Percentiles rank a stretch among this genome's conserved stretches.
These are phyloP conservation scores for Tremella fuciformis DNA, from an alignment of 768 basidiomycete species.

Conservation along the genomic window DNA sequence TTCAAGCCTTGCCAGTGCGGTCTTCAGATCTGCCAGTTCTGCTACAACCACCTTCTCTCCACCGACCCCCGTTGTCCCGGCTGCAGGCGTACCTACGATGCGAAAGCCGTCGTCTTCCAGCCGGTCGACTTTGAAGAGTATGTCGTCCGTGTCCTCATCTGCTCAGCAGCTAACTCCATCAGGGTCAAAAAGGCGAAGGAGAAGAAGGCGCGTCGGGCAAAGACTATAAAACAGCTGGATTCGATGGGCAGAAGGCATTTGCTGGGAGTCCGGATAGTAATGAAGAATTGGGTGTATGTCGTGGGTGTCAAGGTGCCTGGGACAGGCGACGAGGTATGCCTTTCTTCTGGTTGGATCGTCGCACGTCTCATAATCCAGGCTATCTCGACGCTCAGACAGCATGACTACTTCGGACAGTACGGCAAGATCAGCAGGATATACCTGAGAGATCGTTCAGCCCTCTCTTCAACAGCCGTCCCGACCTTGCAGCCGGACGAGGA, in stretches of 20 bases:
- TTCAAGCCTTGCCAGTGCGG: slow-evolving; percentile 99
- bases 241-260: slow-evolving; percentile 76
- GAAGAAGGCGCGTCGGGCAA: slow-evolving; percentile 90
- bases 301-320: slow-evolving; percentile 90
- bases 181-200: slow-evolving; percentile 93
- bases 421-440: slow-evolving; percentile 96
- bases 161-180: slow-evolving; percentile 14
- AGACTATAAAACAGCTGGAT: slow-evolving; percentile 92
- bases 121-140: slow-evolving; percentile 93
- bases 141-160: slow-evolving; percentile 50
- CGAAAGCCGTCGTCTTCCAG: slow-evolving; percentile 91
- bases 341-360: background rate
- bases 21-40: slow-evolving; percentile 98
- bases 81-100: slow-evolving; percentile 86
- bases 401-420: slow-evolving; percentile 97
- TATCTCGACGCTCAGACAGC: slow-evolving; percentile 85
- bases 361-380: slow-evolving; percentile 57
- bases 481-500: slow-evolving; percentile 58
- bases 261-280: slow-evolving; percentile 92
- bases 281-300: slow-evolving; percentile 92
- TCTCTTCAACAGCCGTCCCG: slow-evolving; percentile 59
- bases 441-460: slow-evolving; percentile 79
- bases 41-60: slow-evolving; percentile 97
- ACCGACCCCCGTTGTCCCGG: slow-evolving; percentile 96
- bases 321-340: slow-evolving; percentile 88